A percentile compares a stretch with the other conserved stretches of the same genome.
Conservation (phyloP, 441 rosid genomes). For the Erodium trifolium region DNA sequence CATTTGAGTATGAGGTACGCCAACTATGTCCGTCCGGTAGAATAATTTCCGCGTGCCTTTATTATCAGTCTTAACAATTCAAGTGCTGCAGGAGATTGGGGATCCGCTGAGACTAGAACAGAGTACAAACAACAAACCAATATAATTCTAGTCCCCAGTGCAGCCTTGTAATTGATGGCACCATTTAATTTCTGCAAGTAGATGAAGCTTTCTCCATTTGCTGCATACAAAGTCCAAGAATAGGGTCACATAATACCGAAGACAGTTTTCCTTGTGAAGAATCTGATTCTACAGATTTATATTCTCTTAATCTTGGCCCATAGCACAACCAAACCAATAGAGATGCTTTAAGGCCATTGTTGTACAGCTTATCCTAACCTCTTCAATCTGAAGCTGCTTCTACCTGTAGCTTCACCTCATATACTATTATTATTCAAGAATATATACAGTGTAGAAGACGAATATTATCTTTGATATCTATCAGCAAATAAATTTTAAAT, state of each 20-base stretch:
- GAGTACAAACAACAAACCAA: slow-evolving; percentile 4
- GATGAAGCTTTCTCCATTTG: slow-evolving; percentile 13
- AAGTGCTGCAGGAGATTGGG: slow-evolving; percentile 41
- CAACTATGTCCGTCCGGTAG: not conserved
- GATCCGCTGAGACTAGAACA: slow-evolving; percentile 27
- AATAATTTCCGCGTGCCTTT: not conserved
- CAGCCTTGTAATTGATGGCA: slow-evolving; percentile 15
- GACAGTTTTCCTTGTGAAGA: not conserved
- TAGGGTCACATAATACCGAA: slow-evolving; percentile 17
- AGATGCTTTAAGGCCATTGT: slow-evolving; percentile 20
- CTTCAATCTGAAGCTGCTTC: not conserved
- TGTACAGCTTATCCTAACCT: slow-evolving; percentile 28
- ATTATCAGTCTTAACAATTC: slow-evolving; percentile 1
- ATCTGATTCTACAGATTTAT: not conserved
- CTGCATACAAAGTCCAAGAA: slow-evolving; percentile 19
- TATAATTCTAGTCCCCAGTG: slow-evolving; percentile 7
- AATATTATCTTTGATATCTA: not conserved
- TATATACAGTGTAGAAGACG: slow-evolving; percentile 1
- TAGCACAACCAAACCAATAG: slow-evolving; percentile 18
- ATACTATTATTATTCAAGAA: slow-evolving; percentile 3
- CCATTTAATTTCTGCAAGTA: slow-evolving; percentile 14
- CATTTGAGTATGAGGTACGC: slow-evolving; percentile 16
- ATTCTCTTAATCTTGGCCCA: not conserved
- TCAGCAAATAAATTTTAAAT: not conserved
- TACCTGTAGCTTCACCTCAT: slow-evolving; percentile 6